Conservation (phyloP, 1,139 yeast genomes). For the Yamadazyma atlantica region DNA sequence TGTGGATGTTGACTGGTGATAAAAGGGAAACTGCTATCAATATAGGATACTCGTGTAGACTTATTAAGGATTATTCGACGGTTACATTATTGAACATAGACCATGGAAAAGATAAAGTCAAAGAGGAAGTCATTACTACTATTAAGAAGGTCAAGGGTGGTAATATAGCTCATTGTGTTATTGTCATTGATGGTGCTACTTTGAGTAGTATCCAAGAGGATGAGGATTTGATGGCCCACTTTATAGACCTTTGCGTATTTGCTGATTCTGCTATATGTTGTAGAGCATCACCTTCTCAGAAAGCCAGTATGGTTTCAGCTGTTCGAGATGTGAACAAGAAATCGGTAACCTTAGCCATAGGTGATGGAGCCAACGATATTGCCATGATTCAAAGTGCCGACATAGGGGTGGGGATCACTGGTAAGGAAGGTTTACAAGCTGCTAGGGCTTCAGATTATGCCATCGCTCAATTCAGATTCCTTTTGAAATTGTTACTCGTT, state of each 20-base stretch:
- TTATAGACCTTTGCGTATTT: slow-evolving; percentile 79
- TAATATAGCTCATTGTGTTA: slow-evolving; percentile 86
- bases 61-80: slow-evolving; percentile 90
- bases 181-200: slow-evolving; percentile 91
- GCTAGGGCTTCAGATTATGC: slow-evolving; percentile 95
- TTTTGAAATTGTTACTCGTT: slow-evolving; percentile 78
- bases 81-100: slow-evolving; percentile 73
- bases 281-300: slow-evolving; percentile 95
- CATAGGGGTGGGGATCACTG: slow-evolving; percentile 96
- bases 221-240: slow-evolving; percentile 65
- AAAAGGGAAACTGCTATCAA: slow-evolving; percentile 97
- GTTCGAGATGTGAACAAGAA: slow-evolving; percentile 65
- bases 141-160: slow-evolving; percentile 62
- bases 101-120: slow-evolving; percentile 49
- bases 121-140: slow-evolving; percentile 58
- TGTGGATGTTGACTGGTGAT: slow-evolving; percentile 99
- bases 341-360: slow-evolving; percentile 89
- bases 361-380: slow-evolving; percentile 99
- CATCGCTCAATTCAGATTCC: slow-evolving; percentile 87
- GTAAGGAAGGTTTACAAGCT: slow-evolving; percentile 95
- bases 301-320: slow-evolving; percentile 81
- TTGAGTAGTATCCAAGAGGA: slow-evolving; percentile 71
- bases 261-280: slow-evolving; percentile 94
- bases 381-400: slow-evolving; percentile 99
- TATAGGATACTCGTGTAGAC: slow-evolving; percentile 91